phyloP scores from a whole-genome alignment of 345 rosid species.

The Mercurialis annua region DNA sequence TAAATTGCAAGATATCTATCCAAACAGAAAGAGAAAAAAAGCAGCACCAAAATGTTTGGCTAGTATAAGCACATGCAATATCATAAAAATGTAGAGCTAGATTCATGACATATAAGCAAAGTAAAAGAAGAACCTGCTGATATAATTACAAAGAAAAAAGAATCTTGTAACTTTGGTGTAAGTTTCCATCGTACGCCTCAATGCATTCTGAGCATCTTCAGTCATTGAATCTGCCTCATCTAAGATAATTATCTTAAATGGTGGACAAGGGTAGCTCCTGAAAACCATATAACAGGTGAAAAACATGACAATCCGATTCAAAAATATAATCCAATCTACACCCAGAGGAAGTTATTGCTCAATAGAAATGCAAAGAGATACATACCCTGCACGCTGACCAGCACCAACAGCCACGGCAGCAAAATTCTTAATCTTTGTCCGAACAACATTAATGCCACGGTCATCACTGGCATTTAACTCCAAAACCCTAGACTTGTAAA shows the following conservation, averaged over 20 bases:
- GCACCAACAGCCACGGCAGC: constrained; percentile 92
- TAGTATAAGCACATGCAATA: not conserved
- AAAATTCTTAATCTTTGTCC: constrained; percentile 92
- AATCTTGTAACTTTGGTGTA: constrained; percentile 94
- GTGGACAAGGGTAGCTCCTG: constrained; percentile 91
- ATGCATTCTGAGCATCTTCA: constrained; percentile 98
- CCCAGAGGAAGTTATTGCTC: not conserved
- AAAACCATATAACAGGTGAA: constrained; percentile 17
- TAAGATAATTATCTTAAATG: constrained; percentile 80
- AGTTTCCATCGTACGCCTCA: constrained; percentile 97
- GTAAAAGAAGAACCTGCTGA: constrained; percentile 67
- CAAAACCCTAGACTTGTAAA: constrained; percentile 86
- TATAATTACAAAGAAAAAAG: constrained; percentile 88
- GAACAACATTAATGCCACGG: constrained; percentile 94
- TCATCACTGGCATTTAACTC: constrained; percentile 99
- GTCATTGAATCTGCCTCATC: constrained; percentile 99
- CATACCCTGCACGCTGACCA: constrained; percentile 65
- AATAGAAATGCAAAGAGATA: not conserved
- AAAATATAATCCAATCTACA: not conserved
- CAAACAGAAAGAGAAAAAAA: not conserved
- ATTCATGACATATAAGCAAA: constrained; percentile 3
- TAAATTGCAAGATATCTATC: not conserved
- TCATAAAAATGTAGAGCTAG: not conserved
- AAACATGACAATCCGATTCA: not conserved
- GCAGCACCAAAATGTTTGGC: not conserved